Conservation (phyloP, 148 eudicot species). For the Nyssa sinensis region DNA sequence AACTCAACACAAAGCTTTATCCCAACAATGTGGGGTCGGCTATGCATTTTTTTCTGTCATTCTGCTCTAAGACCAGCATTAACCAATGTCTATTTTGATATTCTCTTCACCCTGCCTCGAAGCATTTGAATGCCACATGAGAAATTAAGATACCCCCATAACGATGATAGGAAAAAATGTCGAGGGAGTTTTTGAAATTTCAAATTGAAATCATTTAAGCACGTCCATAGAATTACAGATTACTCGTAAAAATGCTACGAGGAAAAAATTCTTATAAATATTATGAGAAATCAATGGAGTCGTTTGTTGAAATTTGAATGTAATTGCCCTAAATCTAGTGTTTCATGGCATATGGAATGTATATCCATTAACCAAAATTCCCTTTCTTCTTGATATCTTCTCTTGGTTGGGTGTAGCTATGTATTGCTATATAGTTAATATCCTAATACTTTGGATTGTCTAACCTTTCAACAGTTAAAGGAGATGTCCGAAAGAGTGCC, state of each 20-base stretch:
- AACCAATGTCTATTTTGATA: too few species aligned
- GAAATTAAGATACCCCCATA: neutral
- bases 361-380: neutral
- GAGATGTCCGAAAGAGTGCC: conserved; percentile 57
- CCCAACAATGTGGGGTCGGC: too few species aligned
- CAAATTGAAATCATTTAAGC: neutral
- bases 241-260: neutral
- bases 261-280: too few species aligned
- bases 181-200: neutral
- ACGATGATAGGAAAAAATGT: neutral
- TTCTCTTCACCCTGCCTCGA: too few species aligned
- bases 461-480: conserved; percentile 55
- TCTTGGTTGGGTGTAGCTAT: neutral
- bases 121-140: neutral
- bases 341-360: neutral
- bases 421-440: neutral
- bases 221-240: neutral
- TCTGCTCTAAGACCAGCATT: too few species aligned
- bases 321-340: neutral
- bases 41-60: neutral
- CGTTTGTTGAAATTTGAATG: neutral
- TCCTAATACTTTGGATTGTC: conserved; percentile 14
- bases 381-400: neutral
- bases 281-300: too few species aligned
- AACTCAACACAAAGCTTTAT: too few species aligned